These are phyloP conservation scores for Euphorbia tirucalli DNA, from an alignment of 345 rosid species.

Conservation along the genomic window DNA sequence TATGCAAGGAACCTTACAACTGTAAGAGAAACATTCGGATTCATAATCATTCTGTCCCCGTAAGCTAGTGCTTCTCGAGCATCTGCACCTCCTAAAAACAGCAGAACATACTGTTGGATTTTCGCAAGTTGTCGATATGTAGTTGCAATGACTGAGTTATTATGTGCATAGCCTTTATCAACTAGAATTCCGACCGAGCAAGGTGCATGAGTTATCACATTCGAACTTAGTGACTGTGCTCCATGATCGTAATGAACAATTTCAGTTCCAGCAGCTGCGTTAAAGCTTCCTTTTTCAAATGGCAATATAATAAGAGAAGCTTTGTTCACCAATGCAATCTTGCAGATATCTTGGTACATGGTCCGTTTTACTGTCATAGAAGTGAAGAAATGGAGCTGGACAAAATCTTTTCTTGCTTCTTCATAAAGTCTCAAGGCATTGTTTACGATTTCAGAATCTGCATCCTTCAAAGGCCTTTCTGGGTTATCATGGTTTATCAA, in stretches of 20 bases:
- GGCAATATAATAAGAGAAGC: slow-evolving; percentile 60
- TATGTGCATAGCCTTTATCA: slow-evolving; percentile 40
- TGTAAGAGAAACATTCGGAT: slow-evolving; percentile 41
- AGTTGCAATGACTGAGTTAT: slow-evolving; percentile 13
- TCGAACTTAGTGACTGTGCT: slow-evolving; percentile 25
- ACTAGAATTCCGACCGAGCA: slow-evolving; percentile 73
- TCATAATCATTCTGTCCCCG: slow-evolving; percentile 51
- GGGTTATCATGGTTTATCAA: slow-evolving; percentile 43
- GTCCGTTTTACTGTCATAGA: slow-evolving; percentile 48
- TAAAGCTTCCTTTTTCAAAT: slow-evolving; percentile 37
- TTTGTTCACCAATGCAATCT: slow-evolving; percentile 49
- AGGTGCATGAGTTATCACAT: slow-evolving; percentile 58
- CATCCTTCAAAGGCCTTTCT: neutral
- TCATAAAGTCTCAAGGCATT: slow-evolving; percentile 44
- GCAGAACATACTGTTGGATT: slow-evolving; percentile 29
- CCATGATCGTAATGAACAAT: slow-evolving; percentile 19
- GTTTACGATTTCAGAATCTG: slow-evolving; percentile 28
- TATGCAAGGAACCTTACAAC: slow-evolving; percentile 54
- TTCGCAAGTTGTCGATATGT: neutral
- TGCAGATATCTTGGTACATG: slow-evolving; percentile 74
- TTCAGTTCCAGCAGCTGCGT: slow-evolving; percentile 26
- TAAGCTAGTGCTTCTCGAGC: slow-evolving; percentile 62
- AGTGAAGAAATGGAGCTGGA: slow-evolving; percentile 44
- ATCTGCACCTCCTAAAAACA: slow-evolving; percentile 82
- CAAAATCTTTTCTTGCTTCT: slow-evolving; percentile 25